Conservation (phyloP, 805 yeast genomes). For the Ogataea angusta region DNA sequence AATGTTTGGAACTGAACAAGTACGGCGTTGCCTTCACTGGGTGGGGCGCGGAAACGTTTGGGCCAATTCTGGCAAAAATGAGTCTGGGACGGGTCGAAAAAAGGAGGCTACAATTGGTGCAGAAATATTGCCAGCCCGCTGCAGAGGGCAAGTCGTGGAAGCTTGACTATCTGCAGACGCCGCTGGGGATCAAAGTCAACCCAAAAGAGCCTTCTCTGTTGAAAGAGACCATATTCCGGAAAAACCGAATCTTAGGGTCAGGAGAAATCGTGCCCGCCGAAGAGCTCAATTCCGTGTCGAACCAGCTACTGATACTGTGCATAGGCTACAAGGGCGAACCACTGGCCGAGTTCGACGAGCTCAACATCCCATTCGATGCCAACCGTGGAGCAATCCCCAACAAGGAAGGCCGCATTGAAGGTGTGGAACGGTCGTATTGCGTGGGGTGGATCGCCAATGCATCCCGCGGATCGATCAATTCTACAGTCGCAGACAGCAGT, state of each 20-base stretch:
- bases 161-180: constrained; percentile 66
- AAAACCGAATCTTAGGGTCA: constrained; percentile 39
- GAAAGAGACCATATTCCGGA: constrained; percentile 45
- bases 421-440: constrained; percentile 56
- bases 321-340: constrained; percentile 79
- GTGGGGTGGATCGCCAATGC: constrained; percentile 92
- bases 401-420: constrained; percentile 41
- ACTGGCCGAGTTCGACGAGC: constrained; percentile 52
- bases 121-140: constrained; percentile 40
- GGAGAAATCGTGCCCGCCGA: constrained; percentile 39
- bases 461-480: constrained; percentile 85
- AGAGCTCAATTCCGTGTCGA: constrained; percentile 32
- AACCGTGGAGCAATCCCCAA: constrained; percentile 45
- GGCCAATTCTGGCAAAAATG: constrained; percentile 28
- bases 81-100: constrained; percentile 53
- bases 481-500: constrained; percentile 83
- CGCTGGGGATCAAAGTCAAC: constrained; percentile 48
- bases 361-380: constrained; percentile 47
- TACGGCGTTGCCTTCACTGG: constrained; percentile 49
- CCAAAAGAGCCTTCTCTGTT: constrained; percentile 36
- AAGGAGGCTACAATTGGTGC: constrained; percentile 61
- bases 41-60: constrained; percentile 37
- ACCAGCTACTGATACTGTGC: constrained; percentile 73
- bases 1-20: constrained; percentile 58
- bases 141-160: constrained; percentile 46